phyloP scores from a whole-genome alignment of 306 rosid species.

The Lathyrus aphaca region DNA sequence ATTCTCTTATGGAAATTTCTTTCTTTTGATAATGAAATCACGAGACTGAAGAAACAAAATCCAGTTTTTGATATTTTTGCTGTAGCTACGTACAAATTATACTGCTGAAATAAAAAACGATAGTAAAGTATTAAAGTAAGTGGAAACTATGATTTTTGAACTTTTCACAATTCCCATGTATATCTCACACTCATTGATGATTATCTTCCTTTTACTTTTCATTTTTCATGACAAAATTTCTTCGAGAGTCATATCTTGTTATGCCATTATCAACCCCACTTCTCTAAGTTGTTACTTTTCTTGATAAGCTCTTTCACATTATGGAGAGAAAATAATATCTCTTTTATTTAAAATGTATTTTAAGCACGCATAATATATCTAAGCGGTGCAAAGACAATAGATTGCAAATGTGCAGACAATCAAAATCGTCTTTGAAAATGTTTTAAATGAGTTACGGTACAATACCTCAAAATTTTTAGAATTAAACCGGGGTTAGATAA shows the following conservation, averaged over 20 bases:
- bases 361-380: neutral
- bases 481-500: too few species aligned
- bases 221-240: neutral
- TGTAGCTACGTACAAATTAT: neutral
- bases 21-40: neutral
- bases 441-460: too few species aligned
- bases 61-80: neutral
- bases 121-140: neutral
- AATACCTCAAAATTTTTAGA: too few species aligned
- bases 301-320: neutral
- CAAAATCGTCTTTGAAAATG: too few species aligned
- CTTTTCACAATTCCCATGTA: slow-evolving; percentile 24
- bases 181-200: neutral
- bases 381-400: neutral
- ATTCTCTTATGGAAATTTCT: neutral
- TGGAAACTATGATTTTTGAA: slow-evolving; percentile 4
- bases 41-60: neutral
- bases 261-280: slow-evolving; percentile 3
- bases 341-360: neutral
- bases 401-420: too few species aligned
- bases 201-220: slow-evolving; percentile 21
- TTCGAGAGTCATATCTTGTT: neutral
- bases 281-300: neutral
- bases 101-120: neutral
- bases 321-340: neutral